A percentile compares a stretch with the other conserved stretches of the same genome.
Conservation (phyloP, 1,284 basidiomycete genomes). For the Schizophyllum commune region DNA sequence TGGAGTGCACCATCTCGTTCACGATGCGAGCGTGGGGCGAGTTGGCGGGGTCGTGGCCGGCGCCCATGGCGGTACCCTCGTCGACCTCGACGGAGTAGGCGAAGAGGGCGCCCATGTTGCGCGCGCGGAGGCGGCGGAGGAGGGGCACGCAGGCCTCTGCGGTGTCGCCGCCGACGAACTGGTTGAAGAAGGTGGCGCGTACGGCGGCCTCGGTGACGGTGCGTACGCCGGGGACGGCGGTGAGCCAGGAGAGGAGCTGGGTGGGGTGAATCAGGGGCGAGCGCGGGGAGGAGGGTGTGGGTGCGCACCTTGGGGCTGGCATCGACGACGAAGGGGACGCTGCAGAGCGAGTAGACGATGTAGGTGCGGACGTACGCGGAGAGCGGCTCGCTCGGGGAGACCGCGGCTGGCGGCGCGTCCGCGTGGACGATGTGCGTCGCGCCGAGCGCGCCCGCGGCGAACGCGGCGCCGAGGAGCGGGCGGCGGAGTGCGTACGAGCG, state of each 20-base stretch:
- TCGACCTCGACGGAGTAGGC: slow-evolving; percentile 85
- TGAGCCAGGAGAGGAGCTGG: slow-evolving; percentile 50
- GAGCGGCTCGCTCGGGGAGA: slow-evolving; percentile 8
- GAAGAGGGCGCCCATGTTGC: slow-evolving; percentile 75
- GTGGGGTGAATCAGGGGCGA: not conserved
- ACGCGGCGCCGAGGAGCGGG: not conserved
- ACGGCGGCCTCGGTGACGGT: slow-evolving; percentile 66
- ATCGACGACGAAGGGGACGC: slow-evolving; percentile 73
- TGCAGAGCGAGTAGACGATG: slow-evolving; percentile 76
- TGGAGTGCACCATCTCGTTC: slow-evolving; percentile 63
- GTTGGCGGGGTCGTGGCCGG: not conserved
- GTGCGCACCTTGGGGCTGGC: slow-evolving; percentile 43
- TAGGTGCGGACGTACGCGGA: slow-evolving; percentile 54
- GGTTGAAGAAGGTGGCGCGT: slow-evolving; percentile 79
- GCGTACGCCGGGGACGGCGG: slow-evolving; percentile 60
- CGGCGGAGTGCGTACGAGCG: not conserved
- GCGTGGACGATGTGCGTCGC: not conserved
- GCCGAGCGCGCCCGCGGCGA: not conserved
- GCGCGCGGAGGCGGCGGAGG: slow-evolving; percentile 52
- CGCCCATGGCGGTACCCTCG: slow-evolving; percentile 39
- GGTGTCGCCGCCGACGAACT: slow-evolving; percentile 89
- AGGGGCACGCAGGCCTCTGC: slow-evolving; percentile 62
- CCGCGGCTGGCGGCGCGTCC: not conserved
- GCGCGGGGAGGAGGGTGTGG: not conserved
- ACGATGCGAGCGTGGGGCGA: slow-evolving; percentile 51